Evolutionary conservation across 1,284 basidiomycete genomes (phyloP), one percentile per base, ranked within the genome.

Genomic region (Austroboletus novae-zelandiae): DNA sequence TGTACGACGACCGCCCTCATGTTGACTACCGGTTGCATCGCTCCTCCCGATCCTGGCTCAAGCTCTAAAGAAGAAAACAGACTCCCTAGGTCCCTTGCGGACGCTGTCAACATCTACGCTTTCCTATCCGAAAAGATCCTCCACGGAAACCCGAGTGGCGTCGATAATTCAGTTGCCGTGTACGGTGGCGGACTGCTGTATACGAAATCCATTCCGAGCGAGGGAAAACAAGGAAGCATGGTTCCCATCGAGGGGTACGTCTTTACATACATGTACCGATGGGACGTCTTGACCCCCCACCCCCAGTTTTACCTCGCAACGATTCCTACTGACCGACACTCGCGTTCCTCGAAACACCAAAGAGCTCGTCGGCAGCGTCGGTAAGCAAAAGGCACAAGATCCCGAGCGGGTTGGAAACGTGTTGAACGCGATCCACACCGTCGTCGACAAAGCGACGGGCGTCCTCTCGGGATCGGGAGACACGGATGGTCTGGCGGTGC

Each of bases 71-170:
- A 57, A 17, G 72, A 82, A 8, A 70, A 72, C 39, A 57, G 64
- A 44, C 56, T 68, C 40, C 17, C 54, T 9, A 67, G 43, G 27
- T 68, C 72, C 32, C 71, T 77, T 27, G 89, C 92, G 5, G 84
- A 92, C 57, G 77, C 86, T 57, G 84, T 95, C 57, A 98, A 99
- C 70, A 77, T 79, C 42, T 98, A 94, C 87, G 94, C 97, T 17
- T 99, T 98, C 72, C 74, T 98, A 43, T 82, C 89, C 7, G 97
- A 99, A 73, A 98, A 98, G 71, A 91, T 99, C 34, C 75, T 98
- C 46, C 97, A 99, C 67, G 97, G 97, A 4, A 99, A 94, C 62
- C 97, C 97, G 1, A 96, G 92, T 52, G 97, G 97, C 18, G 91
- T 99, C 31, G 97, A 99, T 70, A 99, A 99, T 69, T 90, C 94